phyloP scores from a whole-genome alignment of 1,284 basidiomycete genomes.

The Moesziomyces sp. region DNA sequence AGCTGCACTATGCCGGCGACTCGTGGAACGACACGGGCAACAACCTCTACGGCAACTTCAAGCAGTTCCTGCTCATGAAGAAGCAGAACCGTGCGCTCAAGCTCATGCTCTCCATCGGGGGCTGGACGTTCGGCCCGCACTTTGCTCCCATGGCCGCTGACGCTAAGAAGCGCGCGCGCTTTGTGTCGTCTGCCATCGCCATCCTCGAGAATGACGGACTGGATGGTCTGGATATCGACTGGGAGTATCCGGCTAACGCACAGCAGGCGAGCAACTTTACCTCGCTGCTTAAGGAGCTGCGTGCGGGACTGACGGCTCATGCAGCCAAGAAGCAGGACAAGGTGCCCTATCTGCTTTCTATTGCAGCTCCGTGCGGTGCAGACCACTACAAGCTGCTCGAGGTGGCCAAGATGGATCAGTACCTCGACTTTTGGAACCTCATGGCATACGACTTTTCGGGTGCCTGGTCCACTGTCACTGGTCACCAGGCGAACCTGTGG shows the following conservation, averaged over 20 bases:
- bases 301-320: slow-evolving; percentile 77
- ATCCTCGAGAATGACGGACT: slow-evolving; percentile 87
- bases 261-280: slow-evolving; percentile 80
- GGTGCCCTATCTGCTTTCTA: slow-evolving; percentile 76
- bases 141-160: slow-evolving; percentile 61
- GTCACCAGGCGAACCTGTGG: slow-evolving; percentile 84
- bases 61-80: slow-evolving; percentile 86
- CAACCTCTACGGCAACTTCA: slow-evolving; percentile 87
- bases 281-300: slow-evolving; percentile 77
- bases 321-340: slow-evolving; percentile 71
- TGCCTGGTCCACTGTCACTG: slow-evolving; percentile 76
- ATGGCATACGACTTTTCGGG: slow-evolving; percentile 76
- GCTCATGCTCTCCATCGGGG: slow-evolving; percentile 68
- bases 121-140: slow-evolving; percentile 68
- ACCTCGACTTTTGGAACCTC: slow-evolving; percentile 85
- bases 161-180: slow-evolving; percentile 72
- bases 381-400: slow-evolving; percentile 76
- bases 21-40: slow-evolving; percentile 70
- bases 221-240: slow-evolving; percentile 81
- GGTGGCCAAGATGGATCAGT: slow-evolving; percentile 78
- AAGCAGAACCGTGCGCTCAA: slow-evolving; percentile 74
- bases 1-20: slow-evolving; percentile 75
- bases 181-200: slow-evolving; percentile 78
- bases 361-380: slow-evolving; percentile 82
- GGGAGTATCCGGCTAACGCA: slow-evolving; percentile 82